Percentiles rank a stretch among this genome's conserved stretches.
Evolutionary conservation across 768 basidiomycete genomes (phyloP).

Genomic region (Auriscalpium microsporum): DNA sequence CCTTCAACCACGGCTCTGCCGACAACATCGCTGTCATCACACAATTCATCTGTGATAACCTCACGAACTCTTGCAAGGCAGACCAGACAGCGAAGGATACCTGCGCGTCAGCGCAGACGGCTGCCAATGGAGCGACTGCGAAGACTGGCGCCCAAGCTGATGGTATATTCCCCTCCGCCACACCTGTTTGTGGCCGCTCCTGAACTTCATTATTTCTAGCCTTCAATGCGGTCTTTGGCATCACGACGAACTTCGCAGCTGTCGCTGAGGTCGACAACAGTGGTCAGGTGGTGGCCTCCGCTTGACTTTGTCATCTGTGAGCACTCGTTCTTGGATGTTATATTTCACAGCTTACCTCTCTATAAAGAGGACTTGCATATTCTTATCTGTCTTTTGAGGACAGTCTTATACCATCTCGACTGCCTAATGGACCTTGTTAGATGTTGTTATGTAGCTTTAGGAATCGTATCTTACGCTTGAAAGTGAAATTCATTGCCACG

Average conservation of each 20-base stretch:
- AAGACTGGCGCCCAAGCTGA: conserved; percentile 40
- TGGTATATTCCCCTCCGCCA: conserved; percentile 1
- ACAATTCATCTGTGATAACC: conserved; percentile 46
- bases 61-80: conserved; percentile 46
- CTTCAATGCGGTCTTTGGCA: conserved; percentile 52
- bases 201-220: conserved; percentile 13
- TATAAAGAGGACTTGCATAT: no score
- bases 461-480: no score
- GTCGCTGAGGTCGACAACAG: conserved; percentile 37
- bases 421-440: no score
- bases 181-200: background rate
- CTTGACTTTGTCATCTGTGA: background rate
- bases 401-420: no score
- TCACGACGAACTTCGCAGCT: conserved; percentile 40
- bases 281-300: conserved; percentile 26
- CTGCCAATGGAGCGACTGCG: conserved; percentile 18
- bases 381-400: no score
- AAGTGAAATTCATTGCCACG: no score
- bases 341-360: no score
- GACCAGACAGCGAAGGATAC: conserved; percentile 44
- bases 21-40: conserved; percentile 52
- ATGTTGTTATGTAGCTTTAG: no score
- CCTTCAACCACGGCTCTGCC: conserved; percentile 44
- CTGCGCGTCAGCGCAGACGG: conserved; percentile 33
- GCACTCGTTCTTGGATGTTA: background rate